A percentile compares a stretch with the other conserved stretches of the same genome.
Conservation (phyloP, 495 filamentous ascomycete species). For the Aspergillus incahuasiensis region DNA sequence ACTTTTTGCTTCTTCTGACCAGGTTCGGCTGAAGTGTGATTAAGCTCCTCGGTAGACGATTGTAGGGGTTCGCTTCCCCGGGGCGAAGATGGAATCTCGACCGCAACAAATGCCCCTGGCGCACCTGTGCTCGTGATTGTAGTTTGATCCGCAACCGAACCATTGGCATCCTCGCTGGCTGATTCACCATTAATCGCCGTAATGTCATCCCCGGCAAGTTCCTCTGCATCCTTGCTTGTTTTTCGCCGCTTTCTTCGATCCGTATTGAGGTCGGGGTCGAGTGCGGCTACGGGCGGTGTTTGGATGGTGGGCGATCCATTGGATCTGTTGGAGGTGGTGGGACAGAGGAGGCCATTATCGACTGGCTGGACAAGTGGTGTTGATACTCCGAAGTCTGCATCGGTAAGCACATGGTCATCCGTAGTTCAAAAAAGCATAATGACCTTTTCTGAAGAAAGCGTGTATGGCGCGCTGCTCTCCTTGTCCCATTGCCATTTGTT, state of each 20-base stretch:
- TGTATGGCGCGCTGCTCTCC: conserved; percentile 37
- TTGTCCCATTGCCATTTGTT: conserved; percentile 39
- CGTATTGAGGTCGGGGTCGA: conserved; percentile 41
- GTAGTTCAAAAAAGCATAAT: conserved; percentile 1
- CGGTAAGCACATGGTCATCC: conserved; percentile 12
- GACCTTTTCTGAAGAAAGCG: conserved; percentile 43
- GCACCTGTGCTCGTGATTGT: not conserved
- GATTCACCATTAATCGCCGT: not conserved
- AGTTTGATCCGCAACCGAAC: not conserved
- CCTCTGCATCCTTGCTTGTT: conserved; percentile 31
- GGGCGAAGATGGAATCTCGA: not conserved
- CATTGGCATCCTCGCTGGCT: too few relatives aligned
- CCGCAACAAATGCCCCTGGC: not conserved
- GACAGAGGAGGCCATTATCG: conserved; percentile 3
- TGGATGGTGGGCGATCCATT: conserved; percentile 1
- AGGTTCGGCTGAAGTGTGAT: not conserved
- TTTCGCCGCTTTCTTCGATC: conserved; percentile 48
- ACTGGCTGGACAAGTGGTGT: conserved; percentile 3
- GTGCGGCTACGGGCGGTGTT: conserved; percentile 3
- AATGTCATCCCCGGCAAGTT: too few relatives aligned
- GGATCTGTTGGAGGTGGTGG: not conserved
- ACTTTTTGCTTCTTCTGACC: conserved; percentile 36
- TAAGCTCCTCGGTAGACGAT: not conserved
- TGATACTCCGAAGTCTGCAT: conserved; percentile 20
- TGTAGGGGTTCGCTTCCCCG: not conserved